These are phyloP conservation scores for Nyctanthes arbortristis DNA, from an alignment of 257 asterid species.

Conservation along the genomic window DNA sequence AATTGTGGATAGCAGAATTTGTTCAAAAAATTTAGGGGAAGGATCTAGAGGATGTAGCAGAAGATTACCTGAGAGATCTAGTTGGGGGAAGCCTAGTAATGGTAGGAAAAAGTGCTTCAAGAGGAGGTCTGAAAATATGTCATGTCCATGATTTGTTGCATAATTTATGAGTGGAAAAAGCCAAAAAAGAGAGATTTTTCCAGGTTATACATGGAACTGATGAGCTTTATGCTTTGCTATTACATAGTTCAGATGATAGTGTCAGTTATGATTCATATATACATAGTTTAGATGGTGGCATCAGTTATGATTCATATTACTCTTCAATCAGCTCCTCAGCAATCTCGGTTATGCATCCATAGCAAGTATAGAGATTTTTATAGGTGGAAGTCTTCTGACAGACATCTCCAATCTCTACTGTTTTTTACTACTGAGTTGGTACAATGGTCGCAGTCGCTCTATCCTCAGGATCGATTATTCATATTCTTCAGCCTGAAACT, in stretches of 20 bases:
- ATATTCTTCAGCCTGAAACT: not conserved
- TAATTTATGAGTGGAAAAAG: conserved; percentile 1
- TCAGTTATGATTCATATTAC: not conserved
- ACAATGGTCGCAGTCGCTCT: no score
- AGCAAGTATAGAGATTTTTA: not conserved
- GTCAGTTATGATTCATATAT: no score
- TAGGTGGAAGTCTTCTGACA: not conserved
- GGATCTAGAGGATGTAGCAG: not conserved
- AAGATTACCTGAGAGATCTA: not conserved
- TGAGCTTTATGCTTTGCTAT: not conserved
- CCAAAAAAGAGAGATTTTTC: not conserved
- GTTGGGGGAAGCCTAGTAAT: not conserved
- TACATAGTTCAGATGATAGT: not conserved
- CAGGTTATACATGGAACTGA: not conserved
- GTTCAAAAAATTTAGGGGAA: not conserved
- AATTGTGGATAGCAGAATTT: conserved; percentile 3
- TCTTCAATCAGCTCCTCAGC: not conserved
- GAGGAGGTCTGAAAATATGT: conserved; percentile 19
- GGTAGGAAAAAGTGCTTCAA: not conserved
- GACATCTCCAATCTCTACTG: not conserved
- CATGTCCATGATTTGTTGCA: conserved; percentile 16
- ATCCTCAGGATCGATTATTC: not conserved
- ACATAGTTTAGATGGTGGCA: not conserved
- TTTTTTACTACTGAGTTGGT: not conserved
- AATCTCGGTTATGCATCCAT: not conserved